A percentile compares a stretch with the other conserved stretches of the same genome.
Evolutionary conservation across 2,329 filamentous ascomycete genomes (phyloP).

Genomic region (Ploettnerulaceae sp.): DNA sequence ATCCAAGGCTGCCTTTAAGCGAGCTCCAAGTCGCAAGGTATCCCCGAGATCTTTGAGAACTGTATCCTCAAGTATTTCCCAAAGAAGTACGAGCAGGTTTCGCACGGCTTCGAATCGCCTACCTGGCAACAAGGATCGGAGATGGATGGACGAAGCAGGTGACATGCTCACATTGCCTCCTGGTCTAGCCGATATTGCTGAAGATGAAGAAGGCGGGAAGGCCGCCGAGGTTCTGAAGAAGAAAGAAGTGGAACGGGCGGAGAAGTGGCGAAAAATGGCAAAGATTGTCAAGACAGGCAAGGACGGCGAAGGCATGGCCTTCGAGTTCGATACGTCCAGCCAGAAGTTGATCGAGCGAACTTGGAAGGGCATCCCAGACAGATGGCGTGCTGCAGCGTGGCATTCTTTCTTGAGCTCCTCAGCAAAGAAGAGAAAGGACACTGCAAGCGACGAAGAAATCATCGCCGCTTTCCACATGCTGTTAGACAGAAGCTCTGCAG

Average conservation of each 20-base stretch:
- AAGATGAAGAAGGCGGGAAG: slow-evolving; percentile 50
- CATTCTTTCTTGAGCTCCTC: slow-evolving; percentile 83
- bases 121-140: slow-evolving; percentile 56
- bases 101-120: slow-evolving; percentile 55
- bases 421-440: slow-evolving; percentile 59
- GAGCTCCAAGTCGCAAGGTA: slow-evolving; percentile 48
- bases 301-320: slow-evolving; percentile 54
- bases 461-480: slow-evolving; percentile 68
- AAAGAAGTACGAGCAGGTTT: slow-evolving; percentile 48
- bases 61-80: slow-evolving; percentile 34
- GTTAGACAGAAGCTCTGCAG: slow-evolving; percentile 69
- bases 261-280: slow-evolving; percentile 66
- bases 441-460: slow-evolving; percentile 65
- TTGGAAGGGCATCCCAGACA: slow-evolving; percentile 97
- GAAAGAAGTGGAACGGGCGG: slow-evolving; percentile 58
- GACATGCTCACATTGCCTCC: slow-evolving; percentile 60
- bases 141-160: slow-evolving; percentile 60
- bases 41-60: slow-evolving; percentile 56
- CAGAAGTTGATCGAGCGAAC: slow-evolving; percentile 85
- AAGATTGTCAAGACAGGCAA: slow-evolving; percentile 47
- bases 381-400: slow-evolving; percentile 92
- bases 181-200: slow-evolving; percentile 50
- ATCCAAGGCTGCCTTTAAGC: slow-evolving; percentile 23
- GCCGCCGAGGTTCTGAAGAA: slow-evolving; percentile 52
- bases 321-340: slow-evolving; percentile 76